Conservation (phyloP, 495 filamentous ascomycete species). For the Neurospora sp. region DNA sequence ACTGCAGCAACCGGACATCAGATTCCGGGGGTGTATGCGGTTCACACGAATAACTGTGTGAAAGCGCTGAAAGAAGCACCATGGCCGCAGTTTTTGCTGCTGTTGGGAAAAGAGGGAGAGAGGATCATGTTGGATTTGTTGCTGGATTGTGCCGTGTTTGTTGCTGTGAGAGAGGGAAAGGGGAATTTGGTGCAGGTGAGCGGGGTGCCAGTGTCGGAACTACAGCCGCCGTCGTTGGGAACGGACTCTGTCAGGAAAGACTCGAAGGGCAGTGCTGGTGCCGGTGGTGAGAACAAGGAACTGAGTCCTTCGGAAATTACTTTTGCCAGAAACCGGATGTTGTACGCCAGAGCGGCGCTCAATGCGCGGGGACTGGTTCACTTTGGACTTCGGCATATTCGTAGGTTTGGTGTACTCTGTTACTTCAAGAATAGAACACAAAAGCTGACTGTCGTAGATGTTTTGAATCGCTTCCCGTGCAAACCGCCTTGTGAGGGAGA, state of each 20-base stretch:
- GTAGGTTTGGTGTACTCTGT: constrained; percentile 31
- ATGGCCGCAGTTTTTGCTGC: constrained; percentile 61
- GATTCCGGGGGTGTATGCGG: constrained; percentile 42
- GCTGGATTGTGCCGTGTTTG: constrained; percentile 69
- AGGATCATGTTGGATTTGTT: constrained; percentile 73
- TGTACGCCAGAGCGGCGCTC: constrained; percentile 66
- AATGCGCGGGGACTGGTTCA: constrained; percentile 55
- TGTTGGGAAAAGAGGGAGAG: constrained; percentile 71
- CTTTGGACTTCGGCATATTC: constrained; percentile 70
- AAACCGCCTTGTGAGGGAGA: constrained; percentile 1
- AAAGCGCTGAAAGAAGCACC: constrained; percentile 53
- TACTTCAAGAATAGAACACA: too few species aligned
- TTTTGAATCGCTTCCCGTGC: constrained; percentile 64
- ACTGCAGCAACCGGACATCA: not conserved
- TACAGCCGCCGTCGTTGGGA: constrained; percentile 10
- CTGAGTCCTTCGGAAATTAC: constrained; percentile 49
- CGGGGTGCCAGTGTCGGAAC: constrained; percentile 43
- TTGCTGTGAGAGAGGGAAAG: constrained; percentile 43
- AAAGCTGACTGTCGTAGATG: constrained; percentile 45
- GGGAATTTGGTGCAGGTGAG: constrained; percentile 69
- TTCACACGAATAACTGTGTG: constrained; percentile 61
- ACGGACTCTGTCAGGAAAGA: too few species aligned
- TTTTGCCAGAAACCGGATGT: constrained; percentile 76
- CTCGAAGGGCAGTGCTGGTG: too few species aligned
- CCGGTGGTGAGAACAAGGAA: not conserved